phyloP scores from a whole-genome alignment of 164 flowering plant genomes.

The Echeveria elegans region DNA sequence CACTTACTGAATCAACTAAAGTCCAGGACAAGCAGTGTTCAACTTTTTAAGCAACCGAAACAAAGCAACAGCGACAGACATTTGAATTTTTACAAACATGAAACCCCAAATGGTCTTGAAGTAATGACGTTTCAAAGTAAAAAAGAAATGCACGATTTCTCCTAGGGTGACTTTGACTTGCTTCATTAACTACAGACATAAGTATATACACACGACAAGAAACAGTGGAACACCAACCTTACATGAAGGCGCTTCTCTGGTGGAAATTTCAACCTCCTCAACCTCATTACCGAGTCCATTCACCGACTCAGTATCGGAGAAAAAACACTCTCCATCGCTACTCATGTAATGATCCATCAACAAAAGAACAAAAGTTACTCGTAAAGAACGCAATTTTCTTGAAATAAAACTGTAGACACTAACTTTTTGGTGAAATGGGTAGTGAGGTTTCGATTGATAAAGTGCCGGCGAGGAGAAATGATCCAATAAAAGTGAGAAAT shows the following conservation, averaged over 20 bases:
- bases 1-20: neutral
- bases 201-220: neutral
- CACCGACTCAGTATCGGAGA: conserved; percentile 3
- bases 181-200: neutral
- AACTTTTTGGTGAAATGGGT: conserved; percentile 1
- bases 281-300: conserved; percentile 1
- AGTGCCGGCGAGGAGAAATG: neutral
- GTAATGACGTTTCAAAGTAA: neutral
- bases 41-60: too few species aligned
- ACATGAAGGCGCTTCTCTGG: neutral
- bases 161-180: neutral
- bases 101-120: neutral
- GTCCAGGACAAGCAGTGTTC: neutral
- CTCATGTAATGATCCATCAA: neutral
- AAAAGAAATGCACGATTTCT: neutral
- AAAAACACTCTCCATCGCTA: neutral
- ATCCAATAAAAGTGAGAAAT: neutral
- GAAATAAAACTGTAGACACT: too few species aligned
- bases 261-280: neutral
- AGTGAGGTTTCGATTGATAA: neutral
- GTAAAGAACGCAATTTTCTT: neutral
- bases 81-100: too few species aligned
- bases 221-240: neutral
- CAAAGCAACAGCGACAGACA: neutral
- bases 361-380: neutral